Base-by-base conservation (phyloP, 768 basidiomycete genomes). In the Termitomyces sp. region DNA sequence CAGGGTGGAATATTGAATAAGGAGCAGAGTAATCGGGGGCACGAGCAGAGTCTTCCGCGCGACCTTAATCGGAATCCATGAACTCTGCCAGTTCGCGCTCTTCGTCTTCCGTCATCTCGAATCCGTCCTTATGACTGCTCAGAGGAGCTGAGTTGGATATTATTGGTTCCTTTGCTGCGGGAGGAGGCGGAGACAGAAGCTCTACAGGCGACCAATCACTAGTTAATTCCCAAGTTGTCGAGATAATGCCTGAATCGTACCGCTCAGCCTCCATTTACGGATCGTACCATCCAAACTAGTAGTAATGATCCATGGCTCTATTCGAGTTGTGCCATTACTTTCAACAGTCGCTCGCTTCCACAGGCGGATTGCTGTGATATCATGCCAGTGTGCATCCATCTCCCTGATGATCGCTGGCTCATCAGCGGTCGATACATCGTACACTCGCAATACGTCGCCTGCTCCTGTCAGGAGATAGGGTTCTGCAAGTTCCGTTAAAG, bases 321-420 rank as follows among this genome's bases (percentile, higher is more conserved):
- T 66, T 58, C 73, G 75, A n/a, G 73, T 76, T 50, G 64, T 69
- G 7, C 75, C 76, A 57, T 78, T 79, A 23, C 71, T 71, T 9
- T 74, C 75, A 27, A 69, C 66, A 7, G 71, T 73, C 51, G 67
- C 73, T 27, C 85, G 78, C 60, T 80, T 71, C 93, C 94, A 97
- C 11, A 87, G 71, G 27, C 79, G 78, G 49, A 98, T 70, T 5
- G 80, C 83, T 4, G 83, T 89, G 15, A 98, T 85, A 61, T 97
- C 92, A 60, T 92, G 92, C 83, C 88, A 92, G 65, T 98, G 96
- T 6, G 83, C 94, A 60, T 97, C 91, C 11, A 91, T 71, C 61
- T 85, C 83, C 25, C 78, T 74, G n/a, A 94, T 67, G 27, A 91
- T 69, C 55, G 89, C 88, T 1, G 85, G 85, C 60, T 86, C 84